phyloP scores from a whole-genome alignment of 2,329 filamentous ascomycete genomes.

The Exutisphaerella laricina region DNA sequence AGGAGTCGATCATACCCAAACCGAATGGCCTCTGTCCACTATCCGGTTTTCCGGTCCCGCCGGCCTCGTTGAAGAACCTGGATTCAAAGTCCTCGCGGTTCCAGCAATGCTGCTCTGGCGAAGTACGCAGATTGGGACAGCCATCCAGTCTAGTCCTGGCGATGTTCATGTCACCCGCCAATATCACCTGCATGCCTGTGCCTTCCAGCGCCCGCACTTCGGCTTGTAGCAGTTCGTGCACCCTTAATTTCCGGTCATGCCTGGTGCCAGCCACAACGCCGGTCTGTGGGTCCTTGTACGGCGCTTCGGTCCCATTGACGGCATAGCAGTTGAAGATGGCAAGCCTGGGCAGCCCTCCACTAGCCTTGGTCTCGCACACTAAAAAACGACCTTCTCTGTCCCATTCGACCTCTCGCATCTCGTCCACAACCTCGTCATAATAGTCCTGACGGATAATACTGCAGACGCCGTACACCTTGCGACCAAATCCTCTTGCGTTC shows the following conservation, averaged over 20 bases:
- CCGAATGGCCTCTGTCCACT: constrained; percentile 7
- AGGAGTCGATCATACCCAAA: constrained; percentile 43
- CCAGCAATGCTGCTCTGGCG: constrained; percentile 43
- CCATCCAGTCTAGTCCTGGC: constrained; percentile 43
- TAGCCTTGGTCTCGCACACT: constrained; percentile 38
- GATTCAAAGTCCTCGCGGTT: constrained; percentile 49
- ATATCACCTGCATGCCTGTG: constrained; percentile 41
- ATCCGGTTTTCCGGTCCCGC: constrained; percentile 1
- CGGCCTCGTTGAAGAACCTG: constrained; percentile 39
- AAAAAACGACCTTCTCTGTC: constrained; percentile 49
- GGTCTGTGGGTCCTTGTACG: constrained; percentile 42
- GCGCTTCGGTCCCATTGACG: constrained; percentile 22
- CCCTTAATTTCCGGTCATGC: constrained; percentile 48
- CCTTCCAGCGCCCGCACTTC: constrained; percentile 42
- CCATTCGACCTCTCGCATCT: constrained; percentile 43
- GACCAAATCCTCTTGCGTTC: constrained; percentile 47
- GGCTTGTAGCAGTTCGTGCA: constrained; percentile 43
- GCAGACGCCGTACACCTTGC: constrained; percentile 50
- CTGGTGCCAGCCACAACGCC: constrained; percentile 42
- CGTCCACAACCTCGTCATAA: constrained; percentile 22
- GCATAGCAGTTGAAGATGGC: constrained; percentile 49
- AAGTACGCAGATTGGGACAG: constrained; percentile 43
- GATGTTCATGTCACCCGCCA: constrained; percentile 52
- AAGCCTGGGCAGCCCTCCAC: constrained; percentile 29
- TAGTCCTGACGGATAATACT: constrained; percentile 47